These are phyloP conservation scores for Diaporthe batatas DNA, from an alignment of 2,329 filamentous ascomycete species.

Conservation along the genomic window DNA sequence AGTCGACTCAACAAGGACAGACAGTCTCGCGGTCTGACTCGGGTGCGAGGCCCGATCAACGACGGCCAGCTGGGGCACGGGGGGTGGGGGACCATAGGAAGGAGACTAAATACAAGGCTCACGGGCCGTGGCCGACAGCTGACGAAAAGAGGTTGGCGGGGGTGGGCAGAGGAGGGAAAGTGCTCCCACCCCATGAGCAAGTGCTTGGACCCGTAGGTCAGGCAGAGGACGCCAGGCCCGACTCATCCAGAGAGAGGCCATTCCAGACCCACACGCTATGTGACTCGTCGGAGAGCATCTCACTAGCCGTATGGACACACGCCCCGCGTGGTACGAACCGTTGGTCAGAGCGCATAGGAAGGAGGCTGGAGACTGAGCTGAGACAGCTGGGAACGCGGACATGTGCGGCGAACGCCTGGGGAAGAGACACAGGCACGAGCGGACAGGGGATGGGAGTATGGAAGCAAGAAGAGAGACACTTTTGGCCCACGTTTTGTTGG, in stretches of 20 bases:
- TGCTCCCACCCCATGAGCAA: background rate
- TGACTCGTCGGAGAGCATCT: slow-evolving; percentile 36
- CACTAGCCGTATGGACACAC: background rate
- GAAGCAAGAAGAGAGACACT: slow-evolving; percentile 3
- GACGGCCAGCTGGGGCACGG: background rate
- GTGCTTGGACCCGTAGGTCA: slow-evolving; percentile 16
- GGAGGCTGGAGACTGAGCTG: slow-evolving; percentile 40
- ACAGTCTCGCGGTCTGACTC: background rate
- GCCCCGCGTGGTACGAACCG: slow-evolving; percentile 32
- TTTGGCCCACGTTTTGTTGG: slow-evolving; percentile 19
- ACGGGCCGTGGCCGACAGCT: slow-evolving; percentile 8
- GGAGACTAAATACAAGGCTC: background rate
- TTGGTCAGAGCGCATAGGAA: slow-evolving; percentile 47
- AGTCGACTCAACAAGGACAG: background rate
- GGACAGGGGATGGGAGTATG: slow-evolving; percentile 9
- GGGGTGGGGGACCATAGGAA: background rate
- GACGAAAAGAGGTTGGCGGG: background rate
- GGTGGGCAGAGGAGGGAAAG: background rate
- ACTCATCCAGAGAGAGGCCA: slow-evolving; percentile 13
- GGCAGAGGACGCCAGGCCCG: background rate
- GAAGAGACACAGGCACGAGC: slow-evolving; percentile 33
- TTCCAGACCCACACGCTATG: slow-evolving; percentile 16
- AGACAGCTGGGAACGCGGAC: slow-evolving; percentile 32
- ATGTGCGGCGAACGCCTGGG: slow-evolving; percentile 39
- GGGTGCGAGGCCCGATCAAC: background rate